Evolutionary conservation across 306 rosid species (phyloP).

Genomic region (Dicorynia guianensis): DNA sequence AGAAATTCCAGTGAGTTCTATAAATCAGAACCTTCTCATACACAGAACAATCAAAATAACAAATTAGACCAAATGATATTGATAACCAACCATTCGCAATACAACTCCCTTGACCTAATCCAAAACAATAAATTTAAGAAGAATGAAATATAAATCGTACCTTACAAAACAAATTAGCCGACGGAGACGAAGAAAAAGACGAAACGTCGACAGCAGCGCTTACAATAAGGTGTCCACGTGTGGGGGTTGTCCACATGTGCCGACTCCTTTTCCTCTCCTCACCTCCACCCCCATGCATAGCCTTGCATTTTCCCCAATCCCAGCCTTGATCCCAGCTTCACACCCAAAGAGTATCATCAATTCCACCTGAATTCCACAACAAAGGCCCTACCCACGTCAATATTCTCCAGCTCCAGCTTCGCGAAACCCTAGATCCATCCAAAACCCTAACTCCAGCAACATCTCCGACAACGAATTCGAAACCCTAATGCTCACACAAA

Average conservation of each 20-base stretch:
- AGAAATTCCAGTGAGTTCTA: background rate
- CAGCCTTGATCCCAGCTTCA: constrained; percentile 56
- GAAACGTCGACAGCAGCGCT: constrained; percentile 52
- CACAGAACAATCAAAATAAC: background rate
- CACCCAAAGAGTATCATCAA: constrained; percentile 54
- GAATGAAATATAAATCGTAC: constrained; percentile 26
- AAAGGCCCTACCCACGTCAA: constrained; percentile 23
- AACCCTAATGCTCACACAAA: constrained; percentile 37
- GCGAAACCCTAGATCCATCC: constrained; percentile 46
- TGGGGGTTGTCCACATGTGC: constrained; percentile 72
- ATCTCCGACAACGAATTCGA: background rate
- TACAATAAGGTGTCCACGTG: constrained; percentile 49
- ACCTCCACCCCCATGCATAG: constrained; percentile 72
- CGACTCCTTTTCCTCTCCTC: constrained; percentile 63
- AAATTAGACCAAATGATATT: background rate
- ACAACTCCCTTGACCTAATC: no score
- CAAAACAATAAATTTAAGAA: no score
- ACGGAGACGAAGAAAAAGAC: constrained; percentile 52
- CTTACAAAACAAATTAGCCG: constrained; percentile 63
- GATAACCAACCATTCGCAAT: no score
- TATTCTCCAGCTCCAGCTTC: constrained; percentile 9
- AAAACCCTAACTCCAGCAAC: constrained; percentile 37
- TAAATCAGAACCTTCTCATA: background rate
- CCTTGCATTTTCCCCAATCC: constrained; percentile 77
- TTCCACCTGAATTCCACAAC: constrained; percentile 16